phyloP scores from a whole-genome alignment of 1,284 basidiomycete species.

The Tylopilus sp. region DNA sequence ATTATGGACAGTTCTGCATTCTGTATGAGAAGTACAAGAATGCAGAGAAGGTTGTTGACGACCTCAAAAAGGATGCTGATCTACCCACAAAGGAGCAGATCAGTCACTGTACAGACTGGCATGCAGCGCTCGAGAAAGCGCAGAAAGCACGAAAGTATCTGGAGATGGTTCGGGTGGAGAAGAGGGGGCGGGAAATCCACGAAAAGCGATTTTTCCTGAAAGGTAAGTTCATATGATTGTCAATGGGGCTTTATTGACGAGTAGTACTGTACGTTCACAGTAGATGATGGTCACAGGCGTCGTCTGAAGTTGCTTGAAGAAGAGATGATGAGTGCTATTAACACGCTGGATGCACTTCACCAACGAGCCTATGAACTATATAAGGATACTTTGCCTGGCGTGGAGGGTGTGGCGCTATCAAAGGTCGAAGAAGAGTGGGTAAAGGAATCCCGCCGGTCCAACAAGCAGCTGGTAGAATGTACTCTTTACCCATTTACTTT shows the following conservation, averaged over 20 bases:
- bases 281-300: constrained; percentile 41
- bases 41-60: constrained; percentile 42
- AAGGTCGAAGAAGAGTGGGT: constrained; percentile 1
- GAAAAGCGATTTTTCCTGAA: constrained; percentile 42
- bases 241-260: background rate
- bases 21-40: constrained; percentile 44
- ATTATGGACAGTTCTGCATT: constrained; percentile 40
- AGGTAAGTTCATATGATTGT: constrained; percentile 20
- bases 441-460: constrained; percentile 17
- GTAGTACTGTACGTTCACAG: constrained; percentile 18
- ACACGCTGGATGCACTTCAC: constrained; percentile 35
- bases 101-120: constrained; percentile 25
- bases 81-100: constrained; percentile 36
- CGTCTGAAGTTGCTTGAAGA: constrained; percentile 42
- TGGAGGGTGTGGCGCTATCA: background rate
- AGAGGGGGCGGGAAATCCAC: constrained; percentile 40
- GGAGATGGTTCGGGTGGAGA: constrained; percentile 45
- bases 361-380: constrained; percentile 34
- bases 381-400: background rate
- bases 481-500: background rate
- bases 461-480: constrained; percentile 20
- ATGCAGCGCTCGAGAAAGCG: constrained; percentile 31
- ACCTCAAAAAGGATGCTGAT: constrained; percentile 17
- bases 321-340: constrained; percentile 39
- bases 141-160: constrained; percentile 39